These are phyloP conservation scores for Monosporascus cannonballus DNA, from an alignment of 2,329 filamentous ascomycete genomes.

Conservation along the genomic window DNA sequence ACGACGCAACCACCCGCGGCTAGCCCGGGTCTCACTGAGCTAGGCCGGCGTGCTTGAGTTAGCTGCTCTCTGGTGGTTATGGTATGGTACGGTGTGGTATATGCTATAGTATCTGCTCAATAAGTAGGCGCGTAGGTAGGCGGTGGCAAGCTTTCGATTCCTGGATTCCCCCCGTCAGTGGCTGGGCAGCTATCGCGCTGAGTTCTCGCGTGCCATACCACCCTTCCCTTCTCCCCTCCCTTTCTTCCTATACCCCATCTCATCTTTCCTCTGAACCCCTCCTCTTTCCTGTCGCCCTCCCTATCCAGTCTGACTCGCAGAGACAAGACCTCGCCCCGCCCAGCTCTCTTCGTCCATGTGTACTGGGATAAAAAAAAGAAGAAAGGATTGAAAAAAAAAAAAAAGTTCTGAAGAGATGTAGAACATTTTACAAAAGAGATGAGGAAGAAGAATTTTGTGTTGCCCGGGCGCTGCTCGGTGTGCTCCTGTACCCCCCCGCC, in stretches of 20 bases:
- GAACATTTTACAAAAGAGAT: slow-evolving; percentile 10
- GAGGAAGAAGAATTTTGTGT: slow-evolving; percentile 10
- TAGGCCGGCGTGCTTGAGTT: no score
- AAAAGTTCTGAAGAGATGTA: background rate
- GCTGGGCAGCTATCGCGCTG: no score
- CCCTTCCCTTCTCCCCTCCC: no score
- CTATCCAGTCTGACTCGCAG: background rate
- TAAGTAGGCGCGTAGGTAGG: no score
- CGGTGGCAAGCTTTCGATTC: no score
- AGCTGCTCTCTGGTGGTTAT: no score
- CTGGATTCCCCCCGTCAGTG: no score
- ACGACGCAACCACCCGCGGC: no score
- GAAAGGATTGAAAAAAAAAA: slow-evolving; percentile 2
- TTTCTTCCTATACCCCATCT: background rate
- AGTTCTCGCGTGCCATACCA: no score
- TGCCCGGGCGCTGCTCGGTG: slow-evolving; percentile 1
- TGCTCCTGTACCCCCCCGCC: slow-evolving; percentile 2
- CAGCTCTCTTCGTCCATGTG: background rate
- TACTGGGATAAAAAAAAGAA: slow-evolving; percentile 4
- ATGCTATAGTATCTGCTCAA: no score
- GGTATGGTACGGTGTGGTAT: no score
- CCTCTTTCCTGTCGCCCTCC: background rate
- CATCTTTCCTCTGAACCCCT: background rate
- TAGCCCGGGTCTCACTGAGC: no score
- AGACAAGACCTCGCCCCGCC: background rate